Conservation (phyloP, 2,329 filamentous ascomycete genomes). For the Tolypocladium nubicola region DNA sequence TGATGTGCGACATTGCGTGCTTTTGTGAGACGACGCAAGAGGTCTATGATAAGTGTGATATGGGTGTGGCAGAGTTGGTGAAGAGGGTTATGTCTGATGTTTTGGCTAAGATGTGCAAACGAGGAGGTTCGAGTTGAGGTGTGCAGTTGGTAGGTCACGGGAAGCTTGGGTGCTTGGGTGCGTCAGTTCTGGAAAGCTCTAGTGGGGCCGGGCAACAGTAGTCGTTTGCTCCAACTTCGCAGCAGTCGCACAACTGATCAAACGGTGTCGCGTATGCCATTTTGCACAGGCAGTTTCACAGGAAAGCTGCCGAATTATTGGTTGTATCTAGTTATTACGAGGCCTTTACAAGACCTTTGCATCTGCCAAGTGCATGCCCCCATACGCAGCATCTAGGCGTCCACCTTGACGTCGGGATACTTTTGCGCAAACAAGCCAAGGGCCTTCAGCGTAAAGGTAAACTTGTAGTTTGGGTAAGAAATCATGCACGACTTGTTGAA, state of each 20-base stretch:
- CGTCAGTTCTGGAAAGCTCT: neutral
- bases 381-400: neutral
- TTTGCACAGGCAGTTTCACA: neutral
- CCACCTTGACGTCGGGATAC: constrained; percentile 55
- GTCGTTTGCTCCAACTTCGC: neutral
- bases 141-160: neutral
- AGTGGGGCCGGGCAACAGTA: neutral
- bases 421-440: constrained; percentile 75
- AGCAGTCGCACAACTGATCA: too few relatives aligned
- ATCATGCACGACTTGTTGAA: constrained; percentile 99
- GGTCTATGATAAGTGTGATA: neutral
- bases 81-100: neutral
- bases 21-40: neutral
- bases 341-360: neutral
- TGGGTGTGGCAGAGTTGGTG: neutral
- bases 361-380: neutral
- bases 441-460: constrained; percentile 88
- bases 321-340: neutral
- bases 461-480: constrained; percentile 98
- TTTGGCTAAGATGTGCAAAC: neutral
- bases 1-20: constrained; percentile 38
- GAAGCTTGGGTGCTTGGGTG: neutral
- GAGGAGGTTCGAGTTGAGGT: neutral
- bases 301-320: neutral
- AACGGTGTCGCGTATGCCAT: too few relatives aligned